These are phyloP conservation scores for Turritis glabra DNA, from an alignment of 345 rosid species.

Conservation along the genomic window DNA sequence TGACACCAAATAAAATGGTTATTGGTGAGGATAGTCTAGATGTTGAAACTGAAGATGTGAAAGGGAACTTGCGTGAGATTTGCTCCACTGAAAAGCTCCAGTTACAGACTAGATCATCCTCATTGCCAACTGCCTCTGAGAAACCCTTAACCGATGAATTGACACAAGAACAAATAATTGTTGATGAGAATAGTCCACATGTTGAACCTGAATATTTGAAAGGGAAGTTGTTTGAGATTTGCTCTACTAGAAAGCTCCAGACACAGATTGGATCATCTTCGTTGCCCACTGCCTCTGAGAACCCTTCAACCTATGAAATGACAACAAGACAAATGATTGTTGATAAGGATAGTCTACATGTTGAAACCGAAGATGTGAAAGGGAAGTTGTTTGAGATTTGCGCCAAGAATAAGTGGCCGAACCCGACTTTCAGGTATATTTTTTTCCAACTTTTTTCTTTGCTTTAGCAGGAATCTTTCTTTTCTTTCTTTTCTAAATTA, in stretches of 20 bases:
- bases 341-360: neutral
- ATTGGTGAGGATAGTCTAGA: neutral
- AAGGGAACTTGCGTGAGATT: neutral
- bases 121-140: slow-evolving; percentile 18
- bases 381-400: neutral
- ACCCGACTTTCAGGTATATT: slow-evolving; percentile 53
- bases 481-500: neutral
- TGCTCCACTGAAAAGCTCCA: slow-evolving; percentile 5
- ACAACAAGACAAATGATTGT: neutral
- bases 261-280: slow-evolving; percentile 40
- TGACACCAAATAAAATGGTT: neutral
- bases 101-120: slow-evolving; percentile 36
- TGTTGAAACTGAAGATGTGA: neutral
- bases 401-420: slow-evolving; percentile 52
- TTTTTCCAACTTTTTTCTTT: neutral
- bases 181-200: neutral
- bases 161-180: neutral
- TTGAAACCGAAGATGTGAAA: neutral
- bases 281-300: slow-evolving; percentile 42
- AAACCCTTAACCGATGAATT: slow-evolving; percentile 39
- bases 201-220: neutral
- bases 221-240: neutral
- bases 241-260: neutral
- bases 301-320: slow-evolving; percentile 46
- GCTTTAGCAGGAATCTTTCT: neutral